Percentiles rank a stretch among this genome's conserved stretches.
phyloP scores from a whole-genome alignment of 164 flowering plant species.

The Kingdonia uniflora region DNA sequence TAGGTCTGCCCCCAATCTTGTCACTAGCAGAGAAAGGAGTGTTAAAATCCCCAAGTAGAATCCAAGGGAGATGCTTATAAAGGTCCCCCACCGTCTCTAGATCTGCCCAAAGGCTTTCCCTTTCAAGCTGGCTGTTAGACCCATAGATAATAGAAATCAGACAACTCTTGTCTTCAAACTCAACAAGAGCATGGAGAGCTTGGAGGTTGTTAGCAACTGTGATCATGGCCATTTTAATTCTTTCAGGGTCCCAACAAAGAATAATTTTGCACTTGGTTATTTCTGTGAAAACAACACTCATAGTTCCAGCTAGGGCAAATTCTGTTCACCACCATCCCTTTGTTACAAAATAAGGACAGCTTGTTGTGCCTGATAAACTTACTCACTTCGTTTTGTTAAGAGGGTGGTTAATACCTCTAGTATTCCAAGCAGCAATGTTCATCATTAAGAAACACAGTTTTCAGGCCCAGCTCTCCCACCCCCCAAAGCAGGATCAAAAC shows the following conservation, averaged over 20 bases:
- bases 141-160: neutral
- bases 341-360: neutral
- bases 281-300: neutral
- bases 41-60: neutral
- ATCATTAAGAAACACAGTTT: too few species aligned
- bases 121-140: neutral
- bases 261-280: neutral
- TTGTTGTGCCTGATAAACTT: neutral
- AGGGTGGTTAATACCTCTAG: neutral
- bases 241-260: neutral
- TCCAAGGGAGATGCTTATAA: neutral
- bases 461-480: too few species aligned
- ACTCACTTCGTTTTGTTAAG: neutral
- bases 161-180: neutral
- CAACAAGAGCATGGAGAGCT: neutral
- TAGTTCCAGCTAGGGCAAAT: neutral
- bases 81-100: neutral
- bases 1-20: neutral
- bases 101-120: neutral
- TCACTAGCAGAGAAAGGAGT: neutral
- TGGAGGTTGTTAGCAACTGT: neutral
- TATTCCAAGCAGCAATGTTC: too few species aligned
- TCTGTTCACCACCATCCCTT: neutral
- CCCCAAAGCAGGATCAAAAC: too few species aligned
- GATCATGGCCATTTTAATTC: neutral